Percentiles rank a stretch among this genome's conserved stretches.
Conservation (phyloP, 2,329 filamentous ascomycete species). For the Emericellopsis cladophorae region DNA sequence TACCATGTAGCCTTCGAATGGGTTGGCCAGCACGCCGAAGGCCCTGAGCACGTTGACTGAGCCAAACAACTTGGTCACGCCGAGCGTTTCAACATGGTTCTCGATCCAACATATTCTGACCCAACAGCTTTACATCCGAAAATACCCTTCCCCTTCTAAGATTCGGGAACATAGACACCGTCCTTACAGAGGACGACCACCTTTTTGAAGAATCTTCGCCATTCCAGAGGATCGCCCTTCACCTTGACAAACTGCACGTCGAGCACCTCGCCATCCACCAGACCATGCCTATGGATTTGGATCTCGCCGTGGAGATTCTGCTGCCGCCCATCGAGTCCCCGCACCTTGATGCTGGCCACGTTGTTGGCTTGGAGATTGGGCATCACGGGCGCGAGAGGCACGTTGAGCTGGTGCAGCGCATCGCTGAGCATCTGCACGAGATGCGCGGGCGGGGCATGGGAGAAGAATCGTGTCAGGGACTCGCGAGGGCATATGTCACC, state of each 20-base stretch:
- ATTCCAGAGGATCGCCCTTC: slow-evolving; percentile 92
- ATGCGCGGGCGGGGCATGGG: slow-evolving; percentile 59
- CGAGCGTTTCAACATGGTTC: not conserved
- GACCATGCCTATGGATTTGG: slow-evolving; percentile 51
- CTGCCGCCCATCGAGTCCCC: slow-evolving; percentile 57
- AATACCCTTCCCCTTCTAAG: slow-evolving; percentile 15
- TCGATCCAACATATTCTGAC: too few species aligned
- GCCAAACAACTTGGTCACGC: not conserved
- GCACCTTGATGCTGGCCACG: slow-evolving; percentile 56
- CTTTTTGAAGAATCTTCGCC: slow-evolving; percentile 94
- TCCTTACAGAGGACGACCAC: slow-evolving; percentile 81
- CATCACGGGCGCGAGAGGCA: slow-evolving; percentile 49
- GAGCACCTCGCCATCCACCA: slow-evolving; percentile 50
- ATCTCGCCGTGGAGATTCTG: slow-evolving; percentile 67
- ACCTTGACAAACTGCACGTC: slow-evolving; percentile 89
- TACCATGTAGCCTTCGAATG: slow-evolving; percentile 24
- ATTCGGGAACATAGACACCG: slow-evolving; percentile 50
- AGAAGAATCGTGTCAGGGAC: slow-evolving; percentile 85
- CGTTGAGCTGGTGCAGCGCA: slow-evolving; percentile 72
- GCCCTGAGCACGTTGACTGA: slow-evolving; percentile 14
- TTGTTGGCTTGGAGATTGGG: slow-evolving; percentile 39
- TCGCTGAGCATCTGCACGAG: slow-evolving; percentile 71
- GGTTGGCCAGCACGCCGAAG: slow-evolving; percentile 21
- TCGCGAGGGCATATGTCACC: slow-evolving; percentile 82
- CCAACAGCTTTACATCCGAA: slow-evolving; percentile 1